phyloP scores from a whole-genome alignment of 257 asterid genomes.

The Nicotiana noctiflora region DNA sequence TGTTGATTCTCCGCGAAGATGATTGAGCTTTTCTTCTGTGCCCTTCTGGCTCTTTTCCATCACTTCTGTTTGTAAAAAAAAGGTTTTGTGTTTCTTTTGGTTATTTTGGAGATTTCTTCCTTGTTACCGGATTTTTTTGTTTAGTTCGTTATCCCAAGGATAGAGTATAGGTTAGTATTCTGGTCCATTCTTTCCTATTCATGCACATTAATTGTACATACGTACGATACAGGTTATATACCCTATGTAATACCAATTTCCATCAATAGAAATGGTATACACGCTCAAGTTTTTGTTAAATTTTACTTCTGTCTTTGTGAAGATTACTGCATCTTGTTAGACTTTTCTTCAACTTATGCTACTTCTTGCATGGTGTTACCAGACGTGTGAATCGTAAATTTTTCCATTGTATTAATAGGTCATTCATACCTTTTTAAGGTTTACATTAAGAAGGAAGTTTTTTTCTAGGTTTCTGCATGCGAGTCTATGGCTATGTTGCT shows the following conservation, averaged over 20 bases:
- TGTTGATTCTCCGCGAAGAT: slow-evolving; percentile 35
- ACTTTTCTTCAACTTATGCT: not conserved
- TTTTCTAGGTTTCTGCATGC: not conserved
- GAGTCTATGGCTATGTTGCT: not conserved
- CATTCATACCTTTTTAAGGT: not conserved
- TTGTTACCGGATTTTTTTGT: slow-evolving; percentile 10
- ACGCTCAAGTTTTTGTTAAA: not conserved
- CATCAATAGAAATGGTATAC: not conserved
- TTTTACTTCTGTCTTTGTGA: not conserved
- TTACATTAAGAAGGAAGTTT: not conserved
- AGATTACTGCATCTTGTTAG: not conserved
- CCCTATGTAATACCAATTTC: slow-evolving; percentile 2
- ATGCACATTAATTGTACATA: slow-evolving; percentile 38
- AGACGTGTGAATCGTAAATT: not conserved
- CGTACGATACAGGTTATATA: slow-evolving; percentile 1
- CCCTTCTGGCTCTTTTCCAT: not conserved
- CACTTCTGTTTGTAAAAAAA: slow-evolving; percentile 17
- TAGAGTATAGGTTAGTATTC: slow-evolving; percentile 27
- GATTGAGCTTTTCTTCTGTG: slow-evolving; percentile 6
- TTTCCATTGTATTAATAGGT: not conserved
- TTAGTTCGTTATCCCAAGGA: slow-evolving; percentile 23
- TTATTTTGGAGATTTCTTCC: slow-evolving; percentile 11
- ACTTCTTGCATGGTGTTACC: not conserved
- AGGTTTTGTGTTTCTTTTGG: slow-evolving; percentile 19
- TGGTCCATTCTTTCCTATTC: slow-evolving; percentile 26